Conservation (phyloP, 2,329 filamentous ascomycete species). For the Arthrobotrys sinensis region DNA sequence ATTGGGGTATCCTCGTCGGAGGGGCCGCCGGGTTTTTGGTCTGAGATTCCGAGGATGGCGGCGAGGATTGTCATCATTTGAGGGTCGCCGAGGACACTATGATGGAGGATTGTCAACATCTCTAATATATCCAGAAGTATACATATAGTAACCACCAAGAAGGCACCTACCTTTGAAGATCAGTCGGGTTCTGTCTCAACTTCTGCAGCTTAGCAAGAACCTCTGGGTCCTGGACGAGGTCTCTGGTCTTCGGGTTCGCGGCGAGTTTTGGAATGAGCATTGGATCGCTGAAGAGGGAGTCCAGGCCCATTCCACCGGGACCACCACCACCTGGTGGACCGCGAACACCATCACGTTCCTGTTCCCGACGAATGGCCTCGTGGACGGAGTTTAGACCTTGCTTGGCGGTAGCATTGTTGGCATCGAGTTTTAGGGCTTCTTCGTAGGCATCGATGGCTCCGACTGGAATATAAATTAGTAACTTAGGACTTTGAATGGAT, state of each 20-base stretch:
- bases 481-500: neutral
- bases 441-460: slow-evolving; percentile 92
- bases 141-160: no score
- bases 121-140: slow-evolving; percentile 63
- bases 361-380: slow-evolving; percentile 87
- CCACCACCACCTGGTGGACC: slow-evolving; percentile 69
- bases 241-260: slow-evolving; percentile 91
- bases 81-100: slow-evolving; percentile 84
- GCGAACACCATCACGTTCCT: slow-evolving; percentile 73
- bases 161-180: slow-evolving; percentile 71
- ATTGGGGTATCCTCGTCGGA: slow-evolving; percentile 62
- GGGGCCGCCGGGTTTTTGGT: slow-evolving; percentile 74
- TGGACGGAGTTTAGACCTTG: slow-evolving; percentile 86
- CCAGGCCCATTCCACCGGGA: slow-evolving; percentile 83
- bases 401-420: slow-evolving; percentile 92
- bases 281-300: slow-evolving; percentile 94
- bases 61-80: slow-evolving; percentile 94
- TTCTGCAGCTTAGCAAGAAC: slow-evolving; percentile 93
- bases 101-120: neutral
- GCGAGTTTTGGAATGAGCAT: slow-evolving; percentile 91
- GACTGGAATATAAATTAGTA: slow-evolving; percentile 68
- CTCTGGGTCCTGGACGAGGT: slow-evolving; percentile 81
- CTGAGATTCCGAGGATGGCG: slow-evolving; percentile 92
- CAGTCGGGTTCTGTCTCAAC: slow-evolving; percentile 84
- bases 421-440: slow-evolving; percentile 92